phyloP scores from a whole-genome alignment of 139 green algal species.

The Desmodesmus armatus region DNA sequence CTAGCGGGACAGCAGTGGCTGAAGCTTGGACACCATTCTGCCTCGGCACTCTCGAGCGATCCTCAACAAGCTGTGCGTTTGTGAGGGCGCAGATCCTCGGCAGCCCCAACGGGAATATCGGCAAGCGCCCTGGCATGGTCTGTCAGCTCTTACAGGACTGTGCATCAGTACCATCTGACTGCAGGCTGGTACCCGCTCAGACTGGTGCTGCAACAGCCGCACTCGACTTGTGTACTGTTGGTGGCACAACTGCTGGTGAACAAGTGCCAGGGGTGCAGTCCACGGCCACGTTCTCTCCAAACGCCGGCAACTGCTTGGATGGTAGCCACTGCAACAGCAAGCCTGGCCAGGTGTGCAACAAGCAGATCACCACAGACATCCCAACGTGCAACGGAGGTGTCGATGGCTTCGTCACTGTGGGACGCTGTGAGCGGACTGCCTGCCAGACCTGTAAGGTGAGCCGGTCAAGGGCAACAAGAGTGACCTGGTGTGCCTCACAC shows the following conservation, averaged over 20 bases:
- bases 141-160: not conserved
- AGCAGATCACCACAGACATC: not conserved
- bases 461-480: no score
- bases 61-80: no score
- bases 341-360: not conserved
- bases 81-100: not conserved
- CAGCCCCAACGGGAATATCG: not conserved
- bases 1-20: no score
- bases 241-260: not conserved
- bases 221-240: not conserved
- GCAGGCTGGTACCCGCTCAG: not conserved
- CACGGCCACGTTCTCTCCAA: not conserved
- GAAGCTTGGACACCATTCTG: no score
- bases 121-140: not conserved
- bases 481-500: no score
- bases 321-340: not conserved
- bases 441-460: not conserved
- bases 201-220: not conserved
- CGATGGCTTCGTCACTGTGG: not conserved
- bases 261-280: not conserved
- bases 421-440: not conserved
- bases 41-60: no score
- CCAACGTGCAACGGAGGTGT: not conserved
- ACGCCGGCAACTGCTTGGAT: not conserved
- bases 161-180: not conserved